phyloP scores from a whole-genome alignment of 2,329 filamentous ascomycete species.

The Claviceps digitariae region DNA sequence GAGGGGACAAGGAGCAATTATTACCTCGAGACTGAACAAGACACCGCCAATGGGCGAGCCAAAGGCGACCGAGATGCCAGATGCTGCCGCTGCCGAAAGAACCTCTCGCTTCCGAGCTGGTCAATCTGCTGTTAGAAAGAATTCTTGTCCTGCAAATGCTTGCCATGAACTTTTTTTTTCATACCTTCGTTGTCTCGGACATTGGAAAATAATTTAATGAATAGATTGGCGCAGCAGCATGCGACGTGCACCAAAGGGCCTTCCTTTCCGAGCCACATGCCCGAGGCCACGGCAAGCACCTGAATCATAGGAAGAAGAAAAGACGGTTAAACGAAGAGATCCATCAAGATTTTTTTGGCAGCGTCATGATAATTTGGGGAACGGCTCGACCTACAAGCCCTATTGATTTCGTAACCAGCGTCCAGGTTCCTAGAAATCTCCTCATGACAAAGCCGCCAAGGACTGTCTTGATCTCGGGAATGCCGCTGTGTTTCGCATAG shows the following conservation, averaged over 20 bases:
- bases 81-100: slow-evolving; percentile 79
- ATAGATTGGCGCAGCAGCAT: slow-evolving; percentile 88
- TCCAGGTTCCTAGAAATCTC: slow-evolving; percentile 78
- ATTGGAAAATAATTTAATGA: slow-evolving; percentile 73
- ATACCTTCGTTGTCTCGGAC: slow-evolving; percentile 78
- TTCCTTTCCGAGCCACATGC: slow-evolving; percentile 95
- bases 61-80: slow-evolving; percentile 88
- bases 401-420: slow-evolving; percentile 75
- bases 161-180: too few relatives aligned
- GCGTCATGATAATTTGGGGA: background rate
- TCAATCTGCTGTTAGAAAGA: background rate
- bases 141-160: background rate
- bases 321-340: background rate
- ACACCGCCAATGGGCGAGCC: slow-evolving; percentile 90
- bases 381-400: slow-evolving; percentile 50
- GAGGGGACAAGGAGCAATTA: too few relatives aligned
- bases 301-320: slow-evolving; percentile 19
- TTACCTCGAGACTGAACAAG: slow-evolving; percentile 81
- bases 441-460: slow-evolving; percentile 87
- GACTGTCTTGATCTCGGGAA: slow-evolving; percentile 95
- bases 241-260: slow-evolving; percentile 91
- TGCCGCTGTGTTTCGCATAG: slow-evolving; percentile 88
- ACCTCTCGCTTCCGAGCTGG: slow-evolving; percentile 84
- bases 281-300: slow-evolving; percentile 83
- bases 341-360: background rate